Base-by-base conservation (phyloP, 2,329 filamentous ascomycete genomes). In the Cladophialophora exuberans region DNA sequence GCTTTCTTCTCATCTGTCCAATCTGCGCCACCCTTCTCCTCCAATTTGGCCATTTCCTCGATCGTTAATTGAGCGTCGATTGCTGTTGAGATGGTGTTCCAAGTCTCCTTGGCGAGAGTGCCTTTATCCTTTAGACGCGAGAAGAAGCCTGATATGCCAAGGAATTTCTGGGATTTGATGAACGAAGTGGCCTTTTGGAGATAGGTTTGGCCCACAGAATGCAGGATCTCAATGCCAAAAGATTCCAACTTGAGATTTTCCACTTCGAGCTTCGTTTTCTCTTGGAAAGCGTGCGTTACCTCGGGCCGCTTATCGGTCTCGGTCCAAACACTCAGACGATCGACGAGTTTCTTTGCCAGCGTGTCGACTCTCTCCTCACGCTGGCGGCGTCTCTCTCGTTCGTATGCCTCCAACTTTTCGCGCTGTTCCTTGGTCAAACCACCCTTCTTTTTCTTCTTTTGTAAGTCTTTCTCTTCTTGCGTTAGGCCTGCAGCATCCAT, bases 241-340 rank as follows among this genome's bases (percentile, higher is more conserved):
- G 89, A 95, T 76, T 99, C 94, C 90, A 99, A 99, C 81, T 97
- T 99, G 65, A 99, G 79, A 69, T 97, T 96, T 77, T 99, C 94
- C 22, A 96, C 90, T 75, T 99, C 94, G 35, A 97, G 84, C 35
- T 87, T 84, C 64, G 89, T 97, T 83, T 99, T 97, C 70, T 93
- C 90, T 71, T 92, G 87, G 78, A 97, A 99, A 0, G 94, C 89
- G 54, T 77, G 78, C 28, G 93, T 97, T 56, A 97, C 90, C 65
- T 96, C 91, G 11, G 74, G 59, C 41, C 87, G 84, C 76, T 94
- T 96, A 75, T 97, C 94, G 3, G 93, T 97, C 78, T 99, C 94
- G 4, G 94, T 97, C 93, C 92, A 97, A 36, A 97, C 85, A 62
- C 87, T 92, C 68, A 97, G 84, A 55, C 92, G 88, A 71, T 97